Base-by-base conservation (phyloP, 495 filamentous ascomycete species). In the Podospora didyma region DNA sequence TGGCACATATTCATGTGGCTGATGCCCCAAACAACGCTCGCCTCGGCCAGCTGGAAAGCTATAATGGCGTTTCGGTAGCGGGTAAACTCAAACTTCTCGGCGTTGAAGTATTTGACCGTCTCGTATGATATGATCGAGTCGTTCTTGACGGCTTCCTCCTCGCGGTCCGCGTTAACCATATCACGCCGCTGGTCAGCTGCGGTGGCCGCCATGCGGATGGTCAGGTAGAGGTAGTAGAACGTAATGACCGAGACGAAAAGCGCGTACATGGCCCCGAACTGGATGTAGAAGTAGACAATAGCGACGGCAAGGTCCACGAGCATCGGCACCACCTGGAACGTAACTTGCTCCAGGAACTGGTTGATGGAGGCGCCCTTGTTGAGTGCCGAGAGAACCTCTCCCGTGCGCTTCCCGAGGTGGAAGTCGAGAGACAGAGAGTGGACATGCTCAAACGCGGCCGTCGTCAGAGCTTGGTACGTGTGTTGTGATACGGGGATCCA, bases 31-130 rank as follows among this genome's bases (percentile, higher is more conserved):
- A 90, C 79, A 24, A 97, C 91, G 59, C 88, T 85, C 66, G 94
- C 92, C 72, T 97, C 94, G 46, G 90, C 89, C 51, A 72, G 76
- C 69, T 98, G 95, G 71, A 85, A 97, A 51, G 87, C 86, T 23
- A 79, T 73, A 19, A 98, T 89, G 3, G 93, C 90, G 2, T 77
- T 69, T n/a, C 90, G 81, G 64, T 93, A 96, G 12, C 95, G 86
- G 37, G 84, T 82, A 69, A 96, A 97, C 65, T 98, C 94, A 69
- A 92, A 96, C 6, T 84, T 78, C 68, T 98, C 94, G 2, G 94
- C 93, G 65, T 97, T 97, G 80, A 98, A 98, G 67, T 97, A 97
- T 69, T 98, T 97, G 64, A 98, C 94, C 22, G 94, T 97, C 71
- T 98, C 94, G 68, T 97, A 98, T 11, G 92, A 94, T 37, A 91